A percentile compares a stretch with the other conserved stretches of the same genome.
phyloP scores from a whole-genome alignment of 257 asterid species.

The Misopates orontium region DNA sequence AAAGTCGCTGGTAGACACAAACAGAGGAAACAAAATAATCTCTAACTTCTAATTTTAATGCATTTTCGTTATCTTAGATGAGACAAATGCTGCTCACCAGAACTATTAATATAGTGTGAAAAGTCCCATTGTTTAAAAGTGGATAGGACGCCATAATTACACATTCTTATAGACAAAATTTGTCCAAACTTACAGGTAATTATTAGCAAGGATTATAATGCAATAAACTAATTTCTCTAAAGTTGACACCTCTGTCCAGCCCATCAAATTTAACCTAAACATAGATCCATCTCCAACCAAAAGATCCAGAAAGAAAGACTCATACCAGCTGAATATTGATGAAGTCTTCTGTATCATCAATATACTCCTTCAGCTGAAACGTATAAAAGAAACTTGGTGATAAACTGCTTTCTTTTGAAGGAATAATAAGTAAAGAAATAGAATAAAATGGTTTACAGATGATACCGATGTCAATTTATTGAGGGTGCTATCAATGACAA shows the following conservation, averaged over 20 bases:
- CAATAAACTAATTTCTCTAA: not conserved
- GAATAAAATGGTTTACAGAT: not conserved
- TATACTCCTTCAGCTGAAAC: conserved; percentile 92
- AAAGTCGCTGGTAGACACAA: not conserved
- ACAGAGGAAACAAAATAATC: not conserved
- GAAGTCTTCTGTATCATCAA: conserved; percentile 50
- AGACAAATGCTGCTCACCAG: too few relatives aligned
- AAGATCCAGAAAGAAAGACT: not conserved
- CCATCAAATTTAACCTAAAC: too few relatives aligned
- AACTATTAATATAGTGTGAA: too few relatives aligned
- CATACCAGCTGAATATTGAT: conserved; percentile 97
- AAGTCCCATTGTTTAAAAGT: too few relatives aligned
- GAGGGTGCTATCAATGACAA: conserved; percentile 96
- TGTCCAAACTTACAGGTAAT: not conserved
- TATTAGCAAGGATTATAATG: not conserved
- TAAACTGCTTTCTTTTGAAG: conserved; percentile 5
- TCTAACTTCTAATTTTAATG: not conserved
- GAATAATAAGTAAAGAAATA: conserved; percentile 15
- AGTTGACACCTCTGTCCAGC: too few relatives aligned
- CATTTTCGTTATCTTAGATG: not conserved
- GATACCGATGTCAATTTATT: conserved; percentile 96
- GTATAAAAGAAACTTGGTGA: conserved; percentile 21
- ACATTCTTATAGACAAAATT: too few relatives aligned
- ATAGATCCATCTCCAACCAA: not conserved
- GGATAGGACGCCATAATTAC: too few relatives aligned